These are phyloP conservation scores for Puccinellia tenuiflora DNA, from an alignment of 176 grass and related monocot species.

Conservation along the genomic window DNA sequence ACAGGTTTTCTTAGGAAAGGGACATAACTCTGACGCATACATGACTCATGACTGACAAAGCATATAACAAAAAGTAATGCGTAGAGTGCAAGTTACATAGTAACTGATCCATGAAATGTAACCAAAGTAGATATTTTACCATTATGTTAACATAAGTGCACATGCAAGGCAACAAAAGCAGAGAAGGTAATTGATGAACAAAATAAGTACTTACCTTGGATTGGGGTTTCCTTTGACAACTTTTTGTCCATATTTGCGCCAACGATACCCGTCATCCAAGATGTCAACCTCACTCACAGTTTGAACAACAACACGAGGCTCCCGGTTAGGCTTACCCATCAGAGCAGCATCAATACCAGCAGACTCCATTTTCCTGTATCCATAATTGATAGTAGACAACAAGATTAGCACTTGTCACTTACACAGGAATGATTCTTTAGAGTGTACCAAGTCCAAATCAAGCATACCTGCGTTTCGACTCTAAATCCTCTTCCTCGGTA, in stretches of 20 bases:
- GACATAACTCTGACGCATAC: neutral
- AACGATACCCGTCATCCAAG: slow-evolving; percentile 99
- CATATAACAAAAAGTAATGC: neutral
- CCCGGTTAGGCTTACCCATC: slow-evolving; percentile 83
- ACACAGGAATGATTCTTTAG: neutral
- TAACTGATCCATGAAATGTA: neutral
- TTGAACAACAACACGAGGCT: slow-evolving; percentile 98
- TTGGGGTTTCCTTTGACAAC: slow-evolving; percentile 99
- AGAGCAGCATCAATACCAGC: slow-evolving; percentile 67
- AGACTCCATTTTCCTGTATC: slow-evolving; percentile 84
- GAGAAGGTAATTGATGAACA: neutral
- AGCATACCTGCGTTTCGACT: slow-evolving; percentile 88
- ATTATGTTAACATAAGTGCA: neutral
- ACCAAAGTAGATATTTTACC: neutral
- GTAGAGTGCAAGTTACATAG: neutral
- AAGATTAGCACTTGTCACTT: slow-evolving; percentile 15
- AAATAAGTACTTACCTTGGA: slow-evolving; percentile 56
- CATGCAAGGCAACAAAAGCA: neutral
- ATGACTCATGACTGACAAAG: neutral
- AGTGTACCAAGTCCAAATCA: slow-evolving; percentile 3
- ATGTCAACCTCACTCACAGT: slow-evolving; percentile 99
- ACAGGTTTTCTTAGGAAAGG: neutral
- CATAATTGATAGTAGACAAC: slow-evolving; percentile 27
- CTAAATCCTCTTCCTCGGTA: slow-evolving; percentile 71
- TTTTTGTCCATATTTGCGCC: slow-evolving; percentile 99